Percentiles rank a stretch among this genome's conserved stretches.
Conservation (phyloP, 768 basidiomycete species). For the Leccinum fibrillosum region DNA sequence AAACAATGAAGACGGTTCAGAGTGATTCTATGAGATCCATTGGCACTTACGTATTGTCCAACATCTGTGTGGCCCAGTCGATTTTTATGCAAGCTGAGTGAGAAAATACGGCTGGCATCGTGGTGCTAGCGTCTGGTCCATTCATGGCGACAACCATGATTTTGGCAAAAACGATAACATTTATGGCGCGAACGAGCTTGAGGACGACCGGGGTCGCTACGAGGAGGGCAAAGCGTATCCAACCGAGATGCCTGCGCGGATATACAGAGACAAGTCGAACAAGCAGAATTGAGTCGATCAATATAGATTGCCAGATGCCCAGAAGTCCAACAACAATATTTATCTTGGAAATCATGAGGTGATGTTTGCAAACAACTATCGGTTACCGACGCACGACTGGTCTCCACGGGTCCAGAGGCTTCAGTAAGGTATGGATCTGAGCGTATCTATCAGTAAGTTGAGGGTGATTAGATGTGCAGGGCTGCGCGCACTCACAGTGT, state of each 20-base stretch:
- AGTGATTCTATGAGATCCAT: not conserved
- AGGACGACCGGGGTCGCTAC: conserved; percentile 16
- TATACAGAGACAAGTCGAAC: conserved; percentile 24
- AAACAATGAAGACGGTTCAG: not conserved
- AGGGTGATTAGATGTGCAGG: not conserved
- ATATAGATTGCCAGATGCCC: conserved; percentile 21
- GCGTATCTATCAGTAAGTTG: not conserved
- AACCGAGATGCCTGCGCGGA: conserved; percentile 9
- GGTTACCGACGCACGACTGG: not conserved
- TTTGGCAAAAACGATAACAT: conserved; percentile 22
- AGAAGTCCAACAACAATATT: conserved; percentile 21
- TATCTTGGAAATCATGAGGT: conserved; percentile 1
- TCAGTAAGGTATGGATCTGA: conserved; percentile 24
- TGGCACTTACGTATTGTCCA: conserved; percentile 25
- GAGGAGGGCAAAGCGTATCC: conserved; percentile 8
- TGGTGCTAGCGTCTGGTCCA: conserved; percentile 1
- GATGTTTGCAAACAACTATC: not conserved
- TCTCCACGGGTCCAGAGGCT: conserved; percentile 16
- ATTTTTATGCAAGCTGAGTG: conserved; percentile 26
- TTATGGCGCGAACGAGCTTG: conserved; percentile 22
- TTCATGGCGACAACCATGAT: conserved; percentile 9
- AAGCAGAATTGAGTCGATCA: conserved; percentile 25
- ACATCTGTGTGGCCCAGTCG: conserved; percentile 29
- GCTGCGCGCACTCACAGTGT: conserved; percentile 3
- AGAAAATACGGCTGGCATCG: conserved; percentile 6